Evolutionary conservation across 495 filamentous ascomycete genomes (phyloP), one percentile per base, ranked within the genome.

Genomic region (Penicillium roqueforti): DNA sequence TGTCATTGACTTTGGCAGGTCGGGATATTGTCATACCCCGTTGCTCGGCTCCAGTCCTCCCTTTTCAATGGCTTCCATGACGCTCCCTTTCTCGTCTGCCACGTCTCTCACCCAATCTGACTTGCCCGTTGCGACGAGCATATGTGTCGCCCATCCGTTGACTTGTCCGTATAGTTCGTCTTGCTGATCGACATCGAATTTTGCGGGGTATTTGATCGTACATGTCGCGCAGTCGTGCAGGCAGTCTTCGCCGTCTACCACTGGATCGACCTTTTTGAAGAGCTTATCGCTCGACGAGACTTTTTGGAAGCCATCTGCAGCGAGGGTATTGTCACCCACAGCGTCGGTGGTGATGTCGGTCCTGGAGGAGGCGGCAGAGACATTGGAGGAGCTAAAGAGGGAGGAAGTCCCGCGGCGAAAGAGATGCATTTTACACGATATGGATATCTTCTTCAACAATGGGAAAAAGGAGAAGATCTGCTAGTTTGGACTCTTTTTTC

Each of bases 21-120:
- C n/a, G n/a, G 16, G 28, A 4, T 16, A 20, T 47, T 41, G 11
- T 74, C 81, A 59, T 77, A 93, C 88, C 59, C 91, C 92, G 65
- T 92, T 95, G 48, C 65, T 78, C 0, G 87, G 85, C 61, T 82
- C 80, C 25, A 84, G 72, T 9, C 72, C 71, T 6, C 79, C 73
- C 54, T 80, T 81, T 52, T 80, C 83, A 63, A 97, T 82, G 7
- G 92, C 95, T 73, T 95, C 85, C 93, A 98, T 97, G 25, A 98
- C 82, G 64, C 91, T 96, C 1, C 91, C 95, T 69, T 84, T 82
- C 74, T 97, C 93, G 60, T 97, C 88, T 40, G 83, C 85, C 13
- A 97, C 88, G 72, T 96, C 87, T 43, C 88, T 72, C 59, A 92
- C 85, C 93, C 93, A 98, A 72, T 98, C 95, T 20, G 85, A 84